phyloP scores from a whole-genome alignment of 495 filamentous ascomycete species.

The Cudoniella acicularis region DNA sequence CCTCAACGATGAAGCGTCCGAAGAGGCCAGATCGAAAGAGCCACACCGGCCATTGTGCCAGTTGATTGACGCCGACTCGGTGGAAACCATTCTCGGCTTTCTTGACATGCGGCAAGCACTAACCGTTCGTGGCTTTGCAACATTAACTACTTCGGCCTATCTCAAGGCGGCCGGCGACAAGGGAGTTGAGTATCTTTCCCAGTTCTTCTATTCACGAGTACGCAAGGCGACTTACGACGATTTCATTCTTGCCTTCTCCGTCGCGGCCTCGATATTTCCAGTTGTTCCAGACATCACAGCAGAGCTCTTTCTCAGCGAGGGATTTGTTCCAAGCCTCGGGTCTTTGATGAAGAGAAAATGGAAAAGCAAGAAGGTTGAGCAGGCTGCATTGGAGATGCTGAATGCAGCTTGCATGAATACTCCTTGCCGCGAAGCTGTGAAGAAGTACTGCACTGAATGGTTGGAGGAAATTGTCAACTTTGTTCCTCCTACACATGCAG shows the following conservation, averaged over 20 bases:
- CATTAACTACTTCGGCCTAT: constrained; percentile 72
- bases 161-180: constrained; percentile 67
- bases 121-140: constrained; percentile 67
- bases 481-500: constrained; percentile 57
- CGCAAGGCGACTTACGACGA: constrained; percentile 51
- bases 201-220: constrained; percentile 56
- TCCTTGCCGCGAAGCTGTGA: constrained; percentile 72
- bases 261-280: constrained; percentile 81
- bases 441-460: constrained; percentile 77
- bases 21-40: constrained; percentile 23
- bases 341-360: constrained; percentile 68
- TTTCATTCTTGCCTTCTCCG: constrained; percentile 78
- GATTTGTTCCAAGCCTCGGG: constrained; percentile 67
- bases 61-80: constrained; percentile 69
- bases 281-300: constrained; percentile 67
- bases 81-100: constrained; percentile 74
- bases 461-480: constrained; percentile 72
- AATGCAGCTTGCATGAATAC: constrained; percentile 84
- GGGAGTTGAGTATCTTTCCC: constrained; percentile 60
- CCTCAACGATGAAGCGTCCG: constrained; percentile 42
- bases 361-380: constrained; percentile 75
- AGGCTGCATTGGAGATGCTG: constrained; percentile 78
- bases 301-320: constrained; percentile 76
- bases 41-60: constrained; percentile 47
- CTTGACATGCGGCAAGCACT: constrained; percentile 71